Evolutionary conservation across 257 asterid species (phyloP), one percentile per base, ranked within the genome.

Genomic region (Ilex asprella): DNA sequence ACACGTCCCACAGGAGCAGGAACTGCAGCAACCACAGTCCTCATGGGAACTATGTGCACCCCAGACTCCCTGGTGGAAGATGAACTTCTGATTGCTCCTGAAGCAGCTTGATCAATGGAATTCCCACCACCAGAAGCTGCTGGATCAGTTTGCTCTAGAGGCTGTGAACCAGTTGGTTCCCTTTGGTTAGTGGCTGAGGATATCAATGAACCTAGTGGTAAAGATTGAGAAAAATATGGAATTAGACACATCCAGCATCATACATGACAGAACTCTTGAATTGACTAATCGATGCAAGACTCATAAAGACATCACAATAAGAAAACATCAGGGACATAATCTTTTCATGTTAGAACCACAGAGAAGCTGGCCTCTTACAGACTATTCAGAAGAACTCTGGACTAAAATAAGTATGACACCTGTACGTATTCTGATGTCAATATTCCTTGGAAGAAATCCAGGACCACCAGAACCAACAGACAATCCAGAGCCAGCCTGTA

Each of bases 391-490:
- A 43, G 41, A 4, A 35, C 41, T 35, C 41, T 35, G 41, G 7
- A 35, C 41, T 35, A 35, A 35, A 35, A 3, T 8, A 35, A 35
- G 41, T 43, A 69, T 12, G 57, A 63, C 65, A 91, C 98, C 99
- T 86, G 97, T 78, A 72, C 96, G 81, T 76, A 92, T 87, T 82
- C 99, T 85, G 82, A 92, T 86, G 76, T 92, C 99, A 66, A 89
- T 89, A 73, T 87, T 92, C 76, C 99, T 83, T 51, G 97, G 97
- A 61, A 75, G 67, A 69, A 71, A 85, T 39, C 91, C 87, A 6
- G 92, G 56, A 70, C 82, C 81, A 74, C 73, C 72, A 67, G 94
- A 74, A 70, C 76, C 79, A 54, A 79, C 86, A 65, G 83, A 69
- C 58, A 73, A 56, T 67, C 89, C 92, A 67, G 85, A 65, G 59